Evolutionary conservation across 73 alveolate genomes (phyloP).

Genomic region (Stentor coeruleus): DNA sequence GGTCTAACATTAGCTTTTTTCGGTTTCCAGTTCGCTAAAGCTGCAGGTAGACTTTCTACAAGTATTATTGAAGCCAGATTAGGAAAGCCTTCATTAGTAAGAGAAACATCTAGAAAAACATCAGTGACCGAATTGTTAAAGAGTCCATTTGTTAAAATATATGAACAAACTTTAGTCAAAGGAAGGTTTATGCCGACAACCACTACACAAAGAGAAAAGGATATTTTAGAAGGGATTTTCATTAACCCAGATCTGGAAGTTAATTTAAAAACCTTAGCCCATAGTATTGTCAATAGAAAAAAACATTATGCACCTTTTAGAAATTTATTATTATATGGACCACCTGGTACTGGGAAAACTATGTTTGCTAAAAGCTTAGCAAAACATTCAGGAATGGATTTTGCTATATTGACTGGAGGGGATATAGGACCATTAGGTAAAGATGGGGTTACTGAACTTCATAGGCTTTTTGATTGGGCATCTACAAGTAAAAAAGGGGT

Average conservation of each 20-base stretch:
- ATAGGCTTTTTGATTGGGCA: constrained; percentile 87
- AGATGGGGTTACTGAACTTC: constrained; percentile 57
- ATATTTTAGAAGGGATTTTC: constrained; percentile 63
- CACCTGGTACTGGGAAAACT: constrained; percentile 96
- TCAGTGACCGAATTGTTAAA: constrained; percentile 24
- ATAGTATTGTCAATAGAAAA: constrained; percentile 57
- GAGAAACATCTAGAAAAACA: constrained; percentile 70
- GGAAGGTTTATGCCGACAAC: constrained; percentile 32
- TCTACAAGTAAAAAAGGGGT: constrained; percentile 61
- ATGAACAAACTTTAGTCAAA: neutral
- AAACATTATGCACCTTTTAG: constrained; percentile 72
- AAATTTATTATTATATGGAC: constrained; percentile 85
- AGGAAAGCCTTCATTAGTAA: constrained; percentile 74
- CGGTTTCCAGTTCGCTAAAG: constrained; percentile 56
- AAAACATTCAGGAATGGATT: constrained; percentile 64
- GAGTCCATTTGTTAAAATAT: constrained; percentile 25
- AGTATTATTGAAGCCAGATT: constrained; percentile 41
- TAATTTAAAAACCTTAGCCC: constrained; percentile 54
- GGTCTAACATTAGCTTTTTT: constrained; percentile 45
- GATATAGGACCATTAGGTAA: constrained; percentile 88
- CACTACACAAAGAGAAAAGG: constrained; percentile 48
- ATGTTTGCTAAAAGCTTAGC: constrained; percentile 82
- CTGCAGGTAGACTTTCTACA: constrained; percentile 33
- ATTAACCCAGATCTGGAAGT: constrained; percentile 53
- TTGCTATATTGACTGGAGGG: constrained; percentile 87